Conservation (phyloP, 2,329 filamentous ascomycete genomes). For the Nigrospora osmanthi region DNA sequence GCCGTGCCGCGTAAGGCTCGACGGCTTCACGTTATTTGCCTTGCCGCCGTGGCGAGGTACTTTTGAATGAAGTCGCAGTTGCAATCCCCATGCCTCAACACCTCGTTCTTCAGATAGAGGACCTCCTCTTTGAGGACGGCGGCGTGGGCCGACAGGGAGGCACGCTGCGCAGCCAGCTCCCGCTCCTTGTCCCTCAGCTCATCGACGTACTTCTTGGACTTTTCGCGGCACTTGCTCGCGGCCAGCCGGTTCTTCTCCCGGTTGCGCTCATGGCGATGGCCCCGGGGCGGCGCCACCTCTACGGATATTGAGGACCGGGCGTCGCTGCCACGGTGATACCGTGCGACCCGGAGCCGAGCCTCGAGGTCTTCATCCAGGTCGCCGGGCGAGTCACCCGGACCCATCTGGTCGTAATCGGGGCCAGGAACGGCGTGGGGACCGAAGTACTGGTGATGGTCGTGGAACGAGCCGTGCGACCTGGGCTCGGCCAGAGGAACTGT, state of each 20-base stretch:
- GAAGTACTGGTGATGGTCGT: too few relatives aligned
- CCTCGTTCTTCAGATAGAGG: conserved; percentile 19
- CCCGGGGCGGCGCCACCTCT: not conserved
- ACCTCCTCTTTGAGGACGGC: conserved; percentile 17
- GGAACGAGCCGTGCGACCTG: too few relatives aligned
- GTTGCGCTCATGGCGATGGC: conserved; percentile 2
- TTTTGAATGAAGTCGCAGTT: conserved; percentile 16
- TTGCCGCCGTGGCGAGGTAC: conserved; percentile 16
- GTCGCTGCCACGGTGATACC: not conserved
- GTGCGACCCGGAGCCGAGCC: not conserved
- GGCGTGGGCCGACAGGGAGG: conserved; percentile 10
- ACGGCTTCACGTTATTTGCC: conserved; percentile 3
- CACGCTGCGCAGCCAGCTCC: conserved; percentile 6
- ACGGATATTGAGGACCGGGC: not conserved
- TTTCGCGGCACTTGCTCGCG: conserved; percentile 21
- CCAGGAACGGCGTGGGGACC: not conserved
- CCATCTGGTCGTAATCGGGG: not conserved
- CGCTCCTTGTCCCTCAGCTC: conserved; percentile 16
- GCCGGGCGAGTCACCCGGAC: not conserved
- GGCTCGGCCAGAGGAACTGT: too few relatives aligned
- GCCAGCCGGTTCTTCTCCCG: conserved; percentile 16
- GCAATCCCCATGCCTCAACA: conserved; percentile 19
- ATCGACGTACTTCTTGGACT: conserved; percentile 15
- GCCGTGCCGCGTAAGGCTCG: not conserved
- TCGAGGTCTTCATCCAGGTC: not conserved